Evolutionary conservation across 2,329 filamentous ascomycete genomes (phyloP).

Genomic region (Penicillium frequentans): DNA sequence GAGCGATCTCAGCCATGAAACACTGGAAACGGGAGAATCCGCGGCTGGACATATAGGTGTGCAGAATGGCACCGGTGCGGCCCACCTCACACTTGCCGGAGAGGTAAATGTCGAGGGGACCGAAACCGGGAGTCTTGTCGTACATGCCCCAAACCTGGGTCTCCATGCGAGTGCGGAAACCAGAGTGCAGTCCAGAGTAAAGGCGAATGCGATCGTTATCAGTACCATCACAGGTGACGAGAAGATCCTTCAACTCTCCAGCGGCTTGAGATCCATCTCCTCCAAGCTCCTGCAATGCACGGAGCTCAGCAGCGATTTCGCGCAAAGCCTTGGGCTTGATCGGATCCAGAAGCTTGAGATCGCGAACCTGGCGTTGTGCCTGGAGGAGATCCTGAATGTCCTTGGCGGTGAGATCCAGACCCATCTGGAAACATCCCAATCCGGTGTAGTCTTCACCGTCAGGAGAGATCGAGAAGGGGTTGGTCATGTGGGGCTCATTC

Average conservation of each 20-base stretch:
- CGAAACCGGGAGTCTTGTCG: background rate
- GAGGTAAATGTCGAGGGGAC: conserved; percentile 2
- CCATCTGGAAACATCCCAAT: conserved; percentile 2
- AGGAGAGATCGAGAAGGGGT: conserved; percentile 1
- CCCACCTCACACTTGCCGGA: conserved; percentile 1
- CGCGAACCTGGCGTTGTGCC: conserved; percentile 1
- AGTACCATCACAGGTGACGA: background rate
- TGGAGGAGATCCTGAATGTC: conserved; percentile 3
- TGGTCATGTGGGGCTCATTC: conserved; percentile 1
- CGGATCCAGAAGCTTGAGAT: conserved; percentile 1
- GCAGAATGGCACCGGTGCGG: background rate
- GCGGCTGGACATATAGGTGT: conserved; percentile 3
- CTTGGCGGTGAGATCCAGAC: background rate
- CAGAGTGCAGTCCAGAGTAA: conserved; percentile 3
- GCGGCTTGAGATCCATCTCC: background rate
- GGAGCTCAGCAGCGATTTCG: background rate
- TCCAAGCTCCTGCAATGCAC: background rate
- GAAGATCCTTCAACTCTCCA: background rate
- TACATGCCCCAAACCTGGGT: conserved; percentile 6
- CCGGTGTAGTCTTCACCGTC: background rate
- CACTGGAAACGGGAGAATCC: conserved; percentile 3
- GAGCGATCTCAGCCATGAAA: conserved; percentile 1
- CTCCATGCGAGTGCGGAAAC: conserved; percentile 5
- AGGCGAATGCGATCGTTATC: background rate
- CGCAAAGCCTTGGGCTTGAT: background rate